Evolutionary conservation across 306 rosid species (phyloP), one percentile per base, ranked within the genome.

Genomic region (Cicer arietinum): DNA sequence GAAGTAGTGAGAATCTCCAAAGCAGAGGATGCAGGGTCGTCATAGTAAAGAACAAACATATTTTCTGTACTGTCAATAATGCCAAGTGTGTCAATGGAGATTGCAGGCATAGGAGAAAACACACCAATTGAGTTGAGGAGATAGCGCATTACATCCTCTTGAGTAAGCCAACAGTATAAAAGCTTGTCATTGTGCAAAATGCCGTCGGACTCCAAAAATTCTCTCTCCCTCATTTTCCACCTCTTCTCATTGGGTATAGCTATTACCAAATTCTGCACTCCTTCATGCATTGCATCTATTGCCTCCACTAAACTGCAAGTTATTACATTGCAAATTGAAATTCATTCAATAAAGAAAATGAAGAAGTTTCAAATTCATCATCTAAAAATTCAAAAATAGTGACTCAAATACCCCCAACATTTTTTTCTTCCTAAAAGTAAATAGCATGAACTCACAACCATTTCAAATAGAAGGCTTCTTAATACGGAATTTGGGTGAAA

Each of bases 101-200:
- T 59, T 42, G 62, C 71, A 0, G 90, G 71, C 18, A 54, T 77
- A 18, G 90, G 82, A 43, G 90, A 84, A 64, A 94, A 94, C 20
- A 75, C 58, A 1, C 88, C 88, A n/a, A 94, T 92, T 56, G 83
- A 89, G 80, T 88, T 90, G 10, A 94, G 86, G 12, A 94, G 98
- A 80, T 82, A 85, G 17, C 99, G 92, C 65, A 94, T 82, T 22
- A 94, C 64, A 67, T 94, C 98, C 82, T 94, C 99, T 60, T 89
- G 96, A n/a, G 89, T 80, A 45, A 94, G 80, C 97, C 99, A 94
- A 79, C 99, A 92, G 69, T 86, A 94, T 41, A 77, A 79, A 1
- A 17, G 78, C 37, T 72, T 64, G 70, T 87, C 77, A 67, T 82
- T 67, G 76, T 90, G 92, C n/a, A 71, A 11, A 5, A 0, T 46